phyloP scores from a whole-genome alignment of 202 grass and related monocot species.

The Panicum hallii region DNA sequence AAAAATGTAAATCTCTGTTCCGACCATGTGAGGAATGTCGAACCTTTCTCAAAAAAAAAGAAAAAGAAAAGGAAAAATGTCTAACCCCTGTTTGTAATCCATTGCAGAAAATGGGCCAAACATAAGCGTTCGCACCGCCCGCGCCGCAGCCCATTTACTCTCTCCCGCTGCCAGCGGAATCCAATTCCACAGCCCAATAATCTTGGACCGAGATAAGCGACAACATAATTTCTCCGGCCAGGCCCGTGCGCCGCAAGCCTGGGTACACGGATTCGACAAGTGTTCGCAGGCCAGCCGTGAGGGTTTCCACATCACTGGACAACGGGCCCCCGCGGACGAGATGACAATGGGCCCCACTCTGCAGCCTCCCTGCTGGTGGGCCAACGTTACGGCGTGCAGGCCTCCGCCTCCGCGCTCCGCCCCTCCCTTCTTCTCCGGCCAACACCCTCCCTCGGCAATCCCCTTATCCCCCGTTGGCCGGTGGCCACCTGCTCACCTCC shows the following conservation, averaged over 20 bases:
- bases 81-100: no score
- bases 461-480: conserved; percentile 52
- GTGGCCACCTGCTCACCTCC: neutral
- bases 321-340: neutral
- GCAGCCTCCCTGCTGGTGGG: conserved; percentile 24
- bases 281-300: conserved; percentile 27
- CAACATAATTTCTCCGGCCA: neutral
- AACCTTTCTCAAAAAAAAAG: no score
- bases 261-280: conserved; percentile 11
- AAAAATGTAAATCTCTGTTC: no score
- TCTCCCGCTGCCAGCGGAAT: no score
- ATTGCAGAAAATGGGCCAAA: no score
- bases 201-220: no score
- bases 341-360: neutral
- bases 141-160: no score
- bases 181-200: no score
- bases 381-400: neutral
- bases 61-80: no score
- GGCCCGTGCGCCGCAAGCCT: neutral
- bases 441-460: conserved; percentile 17
- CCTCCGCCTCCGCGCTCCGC: neutral
- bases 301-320: neutral
- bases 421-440: conserved; percentile 19
- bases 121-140: no score
- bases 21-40: no score